Conservation (phyloP, 2,329 filamentous ascomycete genomes). For the Nakataea oryzae region DNA sequence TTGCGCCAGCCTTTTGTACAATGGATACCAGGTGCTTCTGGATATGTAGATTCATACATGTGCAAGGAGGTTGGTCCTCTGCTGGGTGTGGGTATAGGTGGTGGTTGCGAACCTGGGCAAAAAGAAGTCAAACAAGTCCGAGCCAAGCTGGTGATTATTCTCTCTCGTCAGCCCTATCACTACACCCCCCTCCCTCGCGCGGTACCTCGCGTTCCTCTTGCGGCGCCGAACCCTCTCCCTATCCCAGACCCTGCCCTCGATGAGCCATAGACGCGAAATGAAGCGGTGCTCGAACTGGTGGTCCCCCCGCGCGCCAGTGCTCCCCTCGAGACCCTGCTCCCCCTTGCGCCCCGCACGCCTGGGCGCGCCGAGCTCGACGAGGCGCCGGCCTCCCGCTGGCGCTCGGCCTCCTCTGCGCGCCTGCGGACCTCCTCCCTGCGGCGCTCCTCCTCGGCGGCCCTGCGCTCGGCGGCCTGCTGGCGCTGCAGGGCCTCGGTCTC, state of each 20-base stretch:
- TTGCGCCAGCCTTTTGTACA: not conserved
- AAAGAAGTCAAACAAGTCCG: not conserved
- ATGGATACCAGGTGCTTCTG: not conserved
- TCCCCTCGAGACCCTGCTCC: not conserved
- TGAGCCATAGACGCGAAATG: slow-evolving; percentile 18
- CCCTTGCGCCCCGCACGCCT: not conserved
- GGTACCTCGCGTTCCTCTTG: slow-evolving; percentile 34
- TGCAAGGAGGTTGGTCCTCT: not conserved
- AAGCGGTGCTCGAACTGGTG: slow-evolving; percentile 11
- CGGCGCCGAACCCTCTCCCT: slow-evolving; percentile 33
- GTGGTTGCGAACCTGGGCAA: not conserved
- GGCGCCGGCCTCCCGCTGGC: slow-evolving; percentile 27
- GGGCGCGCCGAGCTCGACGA: slow-evolving; percentile 2
- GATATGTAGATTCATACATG: not conserved
- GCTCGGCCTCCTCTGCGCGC: slow-evolving; percentile 52
- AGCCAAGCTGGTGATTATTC: no score
- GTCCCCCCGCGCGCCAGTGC: not conserved
- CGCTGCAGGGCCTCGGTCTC: slow-evolving; percentile 68
- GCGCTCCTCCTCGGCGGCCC: slow-evolving; percentile 68
- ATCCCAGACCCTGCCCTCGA: slow-evolving; percentile 29
- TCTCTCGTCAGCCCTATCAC: slow-evolving; percentile 2
- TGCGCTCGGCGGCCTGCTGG: slow-evolving; percentile 68
- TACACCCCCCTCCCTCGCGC: slow-evolving; percentile 19
- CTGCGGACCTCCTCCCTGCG: slow-evolving; percentile 60
- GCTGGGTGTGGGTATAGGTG: not conserved